phyloP scores from a whole-genome alignment of 2,329 filamentous ascomycete species.

The Penicillium sp. region DNA sequence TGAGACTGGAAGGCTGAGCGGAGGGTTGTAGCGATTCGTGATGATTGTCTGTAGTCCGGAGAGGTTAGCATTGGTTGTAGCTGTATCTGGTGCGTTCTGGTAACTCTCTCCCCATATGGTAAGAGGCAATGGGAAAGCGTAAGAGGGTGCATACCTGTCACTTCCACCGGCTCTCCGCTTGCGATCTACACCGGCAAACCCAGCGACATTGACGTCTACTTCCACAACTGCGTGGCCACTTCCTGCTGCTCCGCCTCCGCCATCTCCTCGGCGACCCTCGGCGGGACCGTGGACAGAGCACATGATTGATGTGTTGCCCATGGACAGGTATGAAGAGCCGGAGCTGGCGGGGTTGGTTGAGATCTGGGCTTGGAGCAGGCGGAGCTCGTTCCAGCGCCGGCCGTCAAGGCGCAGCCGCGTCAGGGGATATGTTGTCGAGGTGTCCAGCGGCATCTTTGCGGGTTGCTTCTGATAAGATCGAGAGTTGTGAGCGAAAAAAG shows the following conservation, averaged over 20 bases:
- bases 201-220: slow-evolving; percentile 80
- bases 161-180: slow-evolving; percentile 67
- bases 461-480: neutral
- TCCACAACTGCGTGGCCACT: slow-evolving; percentile 64
- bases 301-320: slow-evolving; percentile 96
- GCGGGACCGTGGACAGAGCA: slow-evolving; percentile 85
- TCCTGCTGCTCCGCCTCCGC: slow-evolving; percentile 42
- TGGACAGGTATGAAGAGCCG: slow-evolving; percentile 89
- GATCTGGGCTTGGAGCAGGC: slow-evolving; percentile 82
- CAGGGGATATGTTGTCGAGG: slow-evolving; percentile 83
- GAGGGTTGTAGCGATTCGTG: slow-evolving; percentile 63
- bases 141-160: slow-evolving; percentile 64
- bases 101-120: neutral
- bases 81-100: neutral
- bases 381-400: slow-evolving; percentile 94
- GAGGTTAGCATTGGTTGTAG: neutral
- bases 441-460: slow-evolving; percentile 81
- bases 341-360: slow-evolving; percentile 90
- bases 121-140: neutral
- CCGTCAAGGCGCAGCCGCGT: slow-evolving; percentile 80
- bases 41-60: slow-evolving; percentile 60
- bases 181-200: slow-evolving; percentile 83
- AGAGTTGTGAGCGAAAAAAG: neutral
- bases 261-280: slow-evolving; percentile 59
- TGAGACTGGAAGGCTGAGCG: slow-evolving; percentile 72